Base-by-base conservation (phyloP, 768 basidiomycete species). In the Tulasnella sp. region DNA sequence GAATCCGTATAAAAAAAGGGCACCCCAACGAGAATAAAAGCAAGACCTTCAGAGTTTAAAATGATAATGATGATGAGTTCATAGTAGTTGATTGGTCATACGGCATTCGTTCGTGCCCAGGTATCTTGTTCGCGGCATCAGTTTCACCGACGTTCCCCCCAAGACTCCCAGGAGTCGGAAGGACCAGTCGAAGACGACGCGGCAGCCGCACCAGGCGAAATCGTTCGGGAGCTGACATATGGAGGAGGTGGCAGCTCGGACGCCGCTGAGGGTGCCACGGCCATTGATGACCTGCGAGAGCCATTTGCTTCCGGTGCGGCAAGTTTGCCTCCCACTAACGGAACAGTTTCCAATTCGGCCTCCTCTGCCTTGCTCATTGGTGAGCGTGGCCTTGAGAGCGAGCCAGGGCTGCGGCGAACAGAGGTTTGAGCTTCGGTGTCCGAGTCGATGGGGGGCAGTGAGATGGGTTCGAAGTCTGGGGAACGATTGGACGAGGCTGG, bases 401-500 rank as follows among this genome's bases (percentile, higher is more conserved):
- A 40, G 20, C 51, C 57, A 37, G 18, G 7, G 16, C 35, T 40
- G 57, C 55, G 75, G 51, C 39, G 61, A 69, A 37, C 26, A 26
- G 32, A 44, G 4, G 75, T 57, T 26, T 76, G 51, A 40, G 75
- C 48, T 57, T 39, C 51, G 26, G 39, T 51, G 61, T 72, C 71
- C 18, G 71, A 72, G 42, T 76, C 55, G 61, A 76, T 32, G 23
- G 57, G 57, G 9, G 75, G 37, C 23, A 61, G 61, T 40, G 75
- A 76, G 75, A 76, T 72, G 20, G 71, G 39, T 72, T 72, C 71
- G n/a, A 16, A 72, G 18, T 37, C 71, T 4, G 75, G 48, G 7
- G 75, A 61, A 18, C 61, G 51, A n/a, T 32, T n/a, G 37, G 75
- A 75, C 35, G 46, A 39, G 16, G n/a, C 29, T 29, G 89, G 86